These are phyloP conservation scores for Parietaria judaica DNA, from an alignment of 306 rosid genomes.

Conservation along the genomic window DNA sequence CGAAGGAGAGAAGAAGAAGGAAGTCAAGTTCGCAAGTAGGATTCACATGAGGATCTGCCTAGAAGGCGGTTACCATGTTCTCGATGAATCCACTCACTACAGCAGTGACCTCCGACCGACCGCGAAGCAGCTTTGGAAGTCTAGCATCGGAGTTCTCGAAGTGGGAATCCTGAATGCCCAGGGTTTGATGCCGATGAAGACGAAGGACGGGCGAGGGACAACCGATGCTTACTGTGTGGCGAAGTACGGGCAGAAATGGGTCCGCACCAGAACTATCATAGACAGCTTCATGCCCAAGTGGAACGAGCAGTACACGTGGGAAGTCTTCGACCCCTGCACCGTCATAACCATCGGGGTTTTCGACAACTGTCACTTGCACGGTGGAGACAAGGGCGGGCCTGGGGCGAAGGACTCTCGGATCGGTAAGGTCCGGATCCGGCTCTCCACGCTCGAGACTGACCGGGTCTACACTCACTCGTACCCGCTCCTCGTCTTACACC, in stretches of 20 bases:
- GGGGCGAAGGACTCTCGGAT: slow-evolving; percentile 65
- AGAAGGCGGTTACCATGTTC: slow-evolving; percentile 93
- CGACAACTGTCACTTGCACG: slow-evolving; percentile 86
- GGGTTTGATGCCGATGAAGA: slow-evolving; percentile 92
- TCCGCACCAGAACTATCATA: slow-evolving; percentile 90
- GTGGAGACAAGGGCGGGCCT: slow-evolving; percentile 59
- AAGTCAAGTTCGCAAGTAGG: slow-evolving; percentile 79
- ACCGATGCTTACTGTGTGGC: slow-evolving; percentile 96
- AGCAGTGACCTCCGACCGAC: slow-evolving; percentile 99
- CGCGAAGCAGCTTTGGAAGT: slow-evolving; percentile 78
- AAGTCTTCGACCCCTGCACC: slow-evolving; percentile 93
- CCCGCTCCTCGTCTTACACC: slow-evolving; percentile 80
- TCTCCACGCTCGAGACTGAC: slow-evolving; percentile 90
- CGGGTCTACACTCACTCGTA: slow-evolving; percentile 88
- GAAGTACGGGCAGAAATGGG: slow-evolving; percentile 94
- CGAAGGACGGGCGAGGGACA: slow-evolving; percentile 74
- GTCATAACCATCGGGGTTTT: slow-evolving; percentile 91
- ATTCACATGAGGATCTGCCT: slow-evolving; percentile 85
- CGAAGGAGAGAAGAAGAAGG: slow-evolving; percentile 95
- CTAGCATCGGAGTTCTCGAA: slow-evolving; percentile 81
- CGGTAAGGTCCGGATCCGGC: slow-evolving; percentile 93
- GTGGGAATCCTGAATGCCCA: slow-evolving; percentile 84
- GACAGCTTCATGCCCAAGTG: slow-evolving; percentile 85
- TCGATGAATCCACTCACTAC: slow-evolving; percentile 92
- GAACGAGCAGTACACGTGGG: slow-evolving; percentile 99